Evolutionary conservation across 805 yeast species (phyloP).

Genomic region (Kodamaea kaohsiungensis): DNA sequence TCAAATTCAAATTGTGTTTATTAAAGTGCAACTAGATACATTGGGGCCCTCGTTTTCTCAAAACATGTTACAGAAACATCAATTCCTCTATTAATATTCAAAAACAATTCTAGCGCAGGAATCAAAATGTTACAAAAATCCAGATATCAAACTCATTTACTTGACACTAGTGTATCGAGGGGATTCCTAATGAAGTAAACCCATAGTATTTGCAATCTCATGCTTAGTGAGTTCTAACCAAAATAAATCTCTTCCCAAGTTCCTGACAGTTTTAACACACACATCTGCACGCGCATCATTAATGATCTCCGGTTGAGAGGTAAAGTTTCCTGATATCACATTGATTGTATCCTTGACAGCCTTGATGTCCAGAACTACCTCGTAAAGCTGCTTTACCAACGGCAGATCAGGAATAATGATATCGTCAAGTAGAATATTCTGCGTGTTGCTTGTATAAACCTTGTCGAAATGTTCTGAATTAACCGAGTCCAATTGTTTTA

Average conservation of each 20-base stretch:
- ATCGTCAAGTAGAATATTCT: conserved; percentile 30
- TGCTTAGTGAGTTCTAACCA: conserved; percentile 40
- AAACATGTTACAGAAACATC: too few relatives aligned
- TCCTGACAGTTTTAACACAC: conserved; percentile 37
- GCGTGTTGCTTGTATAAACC: conserved; percentile 16
- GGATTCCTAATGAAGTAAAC: conserved; percentile 3
- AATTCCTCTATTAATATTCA: too few relatives aligned
- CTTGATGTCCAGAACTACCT: conserved; percentile 61
- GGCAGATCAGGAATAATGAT: conserved; percentile 41
- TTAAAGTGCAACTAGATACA: too few relatives aligned
- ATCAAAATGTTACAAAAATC: too few relatives aligned
- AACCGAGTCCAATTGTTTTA: conserved; percentile 23
- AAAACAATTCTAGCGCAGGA: too few relatives aligned
- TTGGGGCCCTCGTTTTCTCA: too few relatives aligned
- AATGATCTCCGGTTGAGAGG: conserved; percentile 32
- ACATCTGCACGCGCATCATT: conserved; percentile 33
- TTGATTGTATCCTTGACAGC: conserved; percentile 70
- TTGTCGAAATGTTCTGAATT: conserved; percentile 22
- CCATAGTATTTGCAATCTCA: conserved; percentile 31
- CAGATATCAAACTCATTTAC: neutral
- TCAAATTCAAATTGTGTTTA: too few relatives aligned
- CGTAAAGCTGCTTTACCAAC: conserved; percentile 55
- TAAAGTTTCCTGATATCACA: conserved; percentile 53
- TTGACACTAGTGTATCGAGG: too few relatives aligned
- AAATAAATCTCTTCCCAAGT: conserved; percentile 40